phyloP scores from a whole-genome alignment of 352 stramenopile species.

The Pythium biforme region DNA sequence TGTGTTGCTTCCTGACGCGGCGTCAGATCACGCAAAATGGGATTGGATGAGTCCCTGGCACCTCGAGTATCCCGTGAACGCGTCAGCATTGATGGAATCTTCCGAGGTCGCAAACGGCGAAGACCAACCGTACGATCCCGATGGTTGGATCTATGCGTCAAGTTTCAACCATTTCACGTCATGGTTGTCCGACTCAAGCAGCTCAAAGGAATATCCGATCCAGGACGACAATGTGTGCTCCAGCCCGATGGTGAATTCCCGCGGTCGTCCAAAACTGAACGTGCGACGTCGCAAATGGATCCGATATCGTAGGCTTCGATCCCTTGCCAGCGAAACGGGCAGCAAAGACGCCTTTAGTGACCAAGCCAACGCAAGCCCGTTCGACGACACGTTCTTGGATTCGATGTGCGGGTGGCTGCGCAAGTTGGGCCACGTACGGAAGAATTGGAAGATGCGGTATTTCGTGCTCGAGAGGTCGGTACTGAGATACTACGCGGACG shows the following conservation, averaged over 20 bases:
- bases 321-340: not conserved
- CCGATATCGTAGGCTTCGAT: conserved; percentile 45
- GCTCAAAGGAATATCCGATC: conserved; percentile 9
- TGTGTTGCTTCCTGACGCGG: conserved; percentile 38
- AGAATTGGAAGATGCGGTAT: conserved; percentile 79
- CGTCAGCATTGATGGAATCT: not conserved
- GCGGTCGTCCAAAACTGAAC: conserved; percentile 40
- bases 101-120: not conserved
- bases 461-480: conserved; percentile 74
- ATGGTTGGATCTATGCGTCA: conserved; percentile 67
- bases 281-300: conserved; percentile 70
- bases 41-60: conserved; percentile 79
- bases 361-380: conserved; percentile 29
- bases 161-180: conserved; percentile 59
- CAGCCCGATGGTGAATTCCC: conserved; percentile 22
- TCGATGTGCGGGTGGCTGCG: conserved; percentile 69
- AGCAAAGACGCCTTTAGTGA: not conserved
- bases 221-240: conserved; percentile 11
- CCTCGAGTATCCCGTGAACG: conserved; percentile 32
- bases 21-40: conserved; percentile 31
- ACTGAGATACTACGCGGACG: conserved; percentile 65
- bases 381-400: conserved; percentile 71
- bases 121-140: conserved; percentile 23
- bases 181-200: conserved; percentile 12
- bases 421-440: conserved; percentile 66